Evolutionary conservation across 306 rosid genomes (phyloP), one percentile per base, ranked within the genome.

Genomic region (Dalbergia cochinchinensis): DNA sequence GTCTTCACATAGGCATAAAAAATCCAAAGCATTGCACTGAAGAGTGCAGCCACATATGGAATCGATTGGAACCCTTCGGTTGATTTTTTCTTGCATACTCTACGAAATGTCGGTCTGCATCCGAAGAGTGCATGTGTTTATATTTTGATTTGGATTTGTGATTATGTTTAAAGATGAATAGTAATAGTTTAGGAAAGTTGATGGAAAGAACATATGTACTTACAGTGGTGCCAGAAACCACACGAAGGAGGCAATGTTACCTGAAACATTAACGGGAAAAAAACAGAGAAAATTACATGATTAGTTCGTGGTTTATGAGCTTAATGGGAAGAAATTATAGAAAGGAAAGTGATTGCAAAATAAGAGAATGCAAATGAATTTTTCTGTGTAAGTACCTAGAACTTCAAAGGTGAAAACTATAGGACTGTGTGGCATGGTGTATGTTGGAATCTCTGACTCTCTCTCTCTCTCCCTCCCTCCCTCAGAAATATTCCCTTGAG

Each of bases 171-270:
- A 45, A 62, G 14, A 20, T 78, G 14, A 15, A 10, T 15, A 39
- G 15, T 9, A 45, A 26, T 26, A 26, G 51, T 47, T 71, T 33
- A 20, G 20, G 58, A 11, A 57, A 33, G 13, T 18, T 3, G 64
- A 18, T 18, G 53, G 73, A 26, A 54, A n/a, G 48, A 61, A 35
- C 4, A 9, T 47, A 37, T 16, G 6, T 45, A 82, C 98, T 92
- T 90, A 95, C 99, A 88, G 63, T 55, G 99, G 99, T 47, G 99
- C 96, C 3, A 95, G 88, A 60, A 95, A 91, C 77, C 96, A 94
- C 12, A 91, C 80, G 65, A 91, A 92, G 65, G 99, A 95, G 57
- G 81, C 77, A 81, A 92, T 57, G 85, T 92, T 92, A 12, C 99
- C 99, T 83, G 48, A 35, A 74, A 55, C 7, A 60, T 71, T 73